phyloP scores from a whole-genome alignment of 768 basidiomycete species.

The Lactarius deliciosus region DNA sequence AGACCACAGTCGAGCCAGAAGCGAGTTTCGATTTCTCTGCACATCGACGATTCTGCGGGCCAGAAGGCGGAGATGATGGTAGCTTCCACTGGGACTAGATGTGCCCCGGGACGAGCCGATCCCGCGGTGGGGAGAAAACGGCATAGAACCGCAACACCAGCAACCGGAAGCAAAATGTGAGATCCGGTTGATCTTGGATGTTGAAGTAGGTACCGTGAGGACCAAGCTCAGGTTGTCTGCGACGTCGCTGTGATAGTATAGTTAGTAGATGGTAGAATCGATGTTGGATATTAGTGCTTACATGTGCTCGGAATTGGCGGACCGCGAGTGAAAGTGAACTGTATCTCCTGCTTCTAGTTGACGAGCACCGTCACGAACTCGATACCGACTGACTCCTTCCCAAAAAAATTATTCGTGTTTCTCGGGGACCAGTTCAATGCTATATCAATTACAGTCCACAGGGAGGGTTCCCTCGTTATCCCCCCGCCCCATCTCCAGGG shows the following conservation, averaged over 20 bases:
- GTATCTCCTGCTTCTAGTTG: neutral
- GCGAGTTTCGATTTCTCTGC: neutral
- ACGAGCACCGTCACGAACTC: neutral
- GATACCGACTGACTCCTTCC: neutral
- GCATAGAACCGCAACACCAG: neutral
- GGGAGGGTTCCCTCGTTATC: constrained; percentile 5
- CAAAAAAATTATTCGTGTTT: constrained; percentile 1
- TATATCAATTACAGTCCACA: neutral
- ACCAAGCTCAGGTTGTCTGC: too few species aligned
- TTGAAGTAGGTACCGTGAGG: neutral
- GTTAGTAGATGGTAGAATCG: neutral
- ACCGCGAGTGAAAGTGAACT: neutral
- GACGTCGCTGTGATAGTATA: neutral
- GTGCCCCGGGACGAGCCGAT: neutral
- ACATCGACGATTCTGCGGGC: neutral
- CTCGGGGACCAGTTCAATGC: neutral
- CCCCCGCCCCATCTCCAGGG: neutral
- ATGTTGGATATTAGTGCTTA: neutral
- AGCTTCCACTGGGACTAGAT: neutral
- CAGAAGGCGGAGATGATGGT: constrained; percentile 7
- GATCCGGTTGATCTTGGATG: constrained; percentile 13
- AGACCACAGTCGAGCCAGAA: neutral
- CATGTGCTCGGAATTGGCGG: neutral
- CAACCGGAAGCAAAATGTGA: constrained; percentile 9
- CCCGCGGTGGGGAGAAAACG: constrained; percentile 13